These are phyloP conservation scores for Magnaporthales sp. DNA, from an alignment of 2,329 filamentous ascomycete species.

Conservation along the genomic window DNA sequence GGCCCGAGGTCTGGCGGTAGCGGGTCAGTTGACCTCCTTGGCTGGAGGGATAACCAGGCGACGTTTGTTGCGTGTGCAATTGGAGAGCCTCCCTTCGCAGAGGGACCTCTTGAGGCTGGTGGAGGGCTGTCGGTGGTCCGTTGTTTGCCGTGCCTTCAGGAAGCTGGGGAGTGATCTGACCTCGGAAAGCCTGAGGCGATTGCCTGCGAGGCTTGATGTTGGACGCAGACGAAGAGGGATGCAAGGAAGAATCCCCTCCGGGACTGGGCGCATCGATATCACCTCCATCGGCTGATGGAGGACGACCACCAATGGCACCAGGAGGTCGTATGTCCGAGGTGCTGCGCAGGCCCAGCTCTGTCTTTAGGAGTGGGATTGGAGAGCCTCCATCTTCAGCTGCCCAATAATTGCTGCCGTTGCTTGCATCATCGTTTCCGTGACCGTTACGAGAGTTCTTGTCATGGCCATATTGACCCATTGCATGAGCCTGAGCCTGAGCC, in stretches of 20 bases:
- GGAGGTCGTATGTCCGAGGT: background rate
- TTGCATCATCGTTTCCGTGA: background rate
- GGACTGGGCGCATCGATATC: background rate
- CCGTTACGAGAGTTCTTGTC: background rate
- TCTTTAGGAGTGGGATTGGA: constrained; percentile 5
- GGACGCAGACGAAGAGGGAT: constrained; percentile 6
- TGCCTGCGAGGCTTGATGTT: constrained; percentile 2
- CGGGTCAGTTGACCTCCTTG: background rate
- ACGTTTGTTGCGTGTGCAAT: background rate
- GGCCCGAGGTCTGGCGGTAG: background rate
- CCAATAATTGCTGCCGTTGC: background rate
- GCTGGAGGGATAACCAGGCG: background rate
- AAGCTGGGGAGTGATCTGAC: constrained; percentile 2
- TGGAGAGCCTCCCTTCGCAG: background rate
- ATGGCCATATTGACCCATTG: background rate
- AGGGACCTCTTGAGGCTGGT: background rate
- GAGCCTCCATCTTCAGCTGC: constrained; percentile 1
- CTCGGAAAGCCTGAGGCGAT: background rate
- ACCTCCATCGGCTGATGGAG: background rate
- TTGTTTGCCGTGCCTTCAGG: background rate
- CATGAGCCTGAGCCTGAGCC: background rate
- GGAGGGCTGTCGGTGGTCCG: background rate
- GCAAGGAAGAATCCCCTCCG: constrained; percentile 5
- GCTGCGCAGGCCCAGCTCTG: background rate
- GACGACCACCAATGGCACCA: background rate